phyloP scores from a whole-genome alignment of 768 basidiomycete genomes.

The Auricularia auricula-judae region DNA sequence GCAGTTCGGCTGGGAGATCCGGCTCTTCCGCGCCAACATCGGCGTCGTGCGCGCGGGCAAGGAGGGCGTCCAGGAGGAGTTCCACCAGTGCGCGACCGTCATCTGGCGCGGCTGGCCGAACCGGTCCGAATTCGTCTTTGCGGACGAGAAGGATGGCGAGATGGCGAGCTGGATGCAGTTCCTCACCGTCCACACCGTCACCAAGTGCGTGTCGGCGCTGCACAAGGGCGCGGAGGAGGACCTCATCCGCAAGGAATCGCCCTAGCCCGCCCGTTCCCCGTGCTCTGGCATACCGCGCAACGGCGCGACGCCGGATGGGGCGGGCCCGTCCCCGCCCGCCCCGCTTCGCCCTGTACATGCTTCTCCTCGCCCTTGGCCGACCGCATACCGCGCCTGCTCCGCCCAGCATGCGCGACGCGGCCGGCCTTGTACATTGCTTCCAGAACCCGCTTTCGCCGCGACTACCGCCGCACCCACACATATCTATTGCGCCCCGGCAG shows the following conservation, averaged over 20 bases:
- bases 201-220: not conserved
- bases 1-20: slow-evolving; percentile 77
- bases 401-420: not conserved
- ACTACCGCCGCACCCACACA: too few species aligned
- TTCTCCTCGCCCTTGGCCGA: not conserved
- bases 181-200: slow-evolving; percentile 53
- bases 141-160: slow-evolving; percentile 51
- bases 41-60: slow-evolving; percentile 43
- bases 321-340: not conserved
- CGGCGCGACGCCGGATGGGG: not conserved
- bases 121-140: slow-evolving; percentile 50
- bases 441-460: not conserved
- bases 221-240: not conserved
- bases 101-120: slow-evolving; percentile 61
- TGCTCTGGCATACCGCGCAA: not conserved
- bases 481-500: not conserved
- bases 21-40: slow-evolving; percentile 63
- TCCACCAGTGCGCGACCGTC: slow-evolving; percentile 67
- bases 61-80: slow-evolving; percentile 45
- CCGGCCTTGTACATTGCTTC: not conserved
- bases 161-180: slow-evolving; percentile 77
- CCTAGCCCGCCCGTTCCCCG: not conserved
- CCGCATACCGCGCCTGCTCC: not conserved
- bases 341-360: not conserved
- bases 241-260: not conserved